Evolutionary conservation across 768 basidiomycete genomes (phyloP).

Genomic region (Leccinum sublutescens): DNA sequence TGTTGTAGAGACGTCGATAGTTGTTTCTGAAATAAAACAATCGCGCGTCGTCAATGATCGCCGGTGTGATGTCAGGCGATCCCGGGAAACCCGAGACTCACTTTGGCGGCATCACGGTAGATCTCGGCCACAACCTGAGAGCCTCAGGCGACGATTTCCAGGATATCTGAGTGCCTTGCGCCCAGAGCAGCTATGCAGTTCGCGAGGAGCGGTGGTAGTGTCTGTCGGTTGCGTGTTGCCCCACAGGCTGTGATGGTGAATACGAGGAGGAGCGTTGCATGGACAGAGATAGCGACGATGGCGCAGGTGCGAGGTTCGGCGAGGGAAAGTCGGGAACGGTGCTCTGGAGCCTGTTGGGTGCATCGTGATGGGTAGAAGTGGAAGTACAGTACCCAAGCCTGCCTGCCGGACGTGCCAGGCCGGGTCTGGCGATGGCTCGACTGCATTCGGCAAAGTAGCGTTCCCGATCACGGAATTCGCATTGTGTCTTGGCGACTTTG

Average conservation of each 20-base stretch:
- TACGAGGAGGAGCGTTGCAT: constrained; percentile 32
- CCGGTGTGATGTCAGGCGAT: not conserved
- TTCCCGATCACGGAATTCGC: constrained; percentile 52
- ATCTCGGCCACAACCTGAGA: constrained; percentile 61
- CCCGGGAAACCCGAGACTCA: constrained; percentile 25
- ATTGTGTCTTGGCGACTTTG: constrained; percentile 63
- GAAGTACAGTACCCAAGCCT: constrained; percentile 10
- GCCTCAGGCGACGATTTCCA: constrained; percentile 58
- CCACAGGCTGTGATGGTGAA: constrained; percentile 14
- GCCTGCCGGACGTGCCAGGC: constrained; percentile 30
- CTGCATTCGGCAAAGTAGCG: constrained; percentile 86
- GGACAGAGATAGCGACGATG: constrained; percentile 5
- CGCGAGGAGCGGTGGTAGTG: no score
- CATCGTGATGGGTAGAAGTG: constrained; percentile 12
- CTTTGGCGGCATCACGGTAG: constrained; percentile 72
- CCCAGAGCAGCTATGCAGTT: constrained; percentile 47
- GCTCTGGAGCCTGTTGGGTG: constrained; percentile 10
- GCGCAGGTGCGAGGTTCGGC: not conserved
- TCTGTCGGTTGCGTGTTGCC: no score
- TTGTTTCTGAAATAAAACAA: constrained; percentile 43
- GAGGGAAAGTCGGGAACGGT: constrained; percentile 12
- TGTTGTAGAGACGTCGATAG: constrained; percentile 51
- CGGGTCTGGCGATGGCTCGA: constrained; percentile 70
- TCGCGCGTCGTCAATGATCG: not conserved
- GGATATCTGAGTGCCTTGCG: constrained; percentile 59